Percentiles rank a stretch among this genome's conserved stretches.
Evolutionary conservation across 176 grass and related monocot species (phyloP).

Genomic region (Oryza punctata): DNA sequence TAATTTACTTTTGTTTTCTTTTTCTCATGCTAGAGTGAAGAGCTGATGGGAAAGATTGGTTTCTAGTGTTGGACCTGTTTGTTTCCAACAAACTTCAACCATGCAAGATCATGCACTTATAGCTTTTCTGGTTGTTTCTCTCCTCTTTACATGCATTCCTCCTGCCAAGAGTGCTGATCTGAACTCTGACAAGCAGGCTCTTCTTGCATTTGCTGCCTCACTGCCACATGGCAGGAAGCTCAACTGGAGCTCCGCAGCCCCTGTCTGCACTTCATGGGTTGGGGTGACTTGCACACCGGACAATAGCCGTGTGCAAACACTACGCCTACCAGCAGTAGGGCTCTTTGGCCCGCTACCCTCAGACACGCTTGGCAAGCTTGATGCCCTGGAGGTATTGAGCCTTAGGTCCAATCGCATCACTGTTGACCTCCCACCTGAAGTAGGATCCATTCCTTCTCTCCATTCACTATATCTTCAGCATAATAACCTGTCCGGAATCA

Average conservation of each 20-base stretch:
- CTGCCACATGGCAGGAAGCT: conserved; percentile 86
- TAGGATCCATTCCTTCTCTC: conserved; percentile 86
- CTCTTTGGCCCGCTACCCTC: conserved; percentile 78
- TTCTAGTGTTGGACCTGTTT: conserved; percentile 4
- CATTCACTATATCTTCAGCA: conserved; percentile 92
- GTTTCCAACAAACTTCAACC: conserved; percentile 36
- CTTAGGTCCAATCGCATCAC: conserved; percentile 90
- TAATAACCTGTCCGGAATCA: conserved; percentile 86
- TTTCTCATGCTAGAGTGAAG: conserved; percentile 36
- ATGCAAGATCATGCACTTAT: conserved; percentile 44
- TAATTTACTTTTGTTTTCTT: conserved; percentile 34
- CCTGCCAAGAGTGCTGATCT: conserved; percentile 66
- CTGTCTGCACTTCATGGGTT: conserved; percentile 86
- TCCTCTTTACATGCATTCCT: conserved; percentile 54
- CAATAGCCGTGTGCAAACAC: conserved; percentile 61
- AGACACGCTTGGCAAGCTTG: conserved; percentile 84
- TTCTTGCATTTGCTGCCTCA: conserved; percentile 82
- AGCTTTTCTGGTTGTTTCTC: conserved; percentile 39
- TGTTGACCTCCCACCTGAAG: conserved; percentile 77
- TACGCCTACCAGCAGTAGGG: conserved; percentile 82
- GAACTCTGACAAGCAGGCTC: conserved; percentile 75
- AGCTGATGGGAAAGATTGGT: conserved; percentile 30
- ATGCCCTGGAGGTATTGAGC: conserved; percentile 88
- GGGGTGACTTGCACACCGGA: conserved; percentile 80
- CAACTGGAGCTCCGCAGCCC: conserved; percentile 68